Evolutionary conservation across 192 early-diverging fungal species (phyloP).

Genomic region (Ambispora gerdemannii): DNA sequence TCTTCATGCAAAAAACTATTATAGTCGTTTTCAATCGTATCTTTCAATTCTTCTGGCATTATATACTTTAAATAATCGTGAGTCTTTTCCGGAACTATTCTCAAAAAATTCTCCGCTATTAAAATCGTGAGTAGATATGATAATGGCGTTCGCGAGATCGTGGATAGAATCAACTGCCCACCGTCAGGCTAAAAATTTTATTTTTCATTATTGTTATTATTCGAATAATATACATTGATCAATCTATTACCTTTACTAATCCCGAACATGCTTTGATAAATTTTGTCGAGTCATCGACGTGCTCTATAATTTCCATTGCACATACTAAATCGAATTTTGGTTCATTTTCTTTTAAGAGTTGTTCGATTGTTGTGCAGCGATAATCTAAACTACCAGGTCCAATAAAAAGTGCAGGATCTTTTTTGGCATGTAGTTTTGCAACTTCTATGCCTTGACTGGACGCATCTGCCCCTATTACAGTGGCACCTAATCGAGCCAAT

Average conservation of each 20-base stretch:
- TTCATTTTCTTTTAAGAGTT: slow-evolving; percentile 47
- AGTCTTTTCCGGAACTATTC: slow-evolving; percentile 78
- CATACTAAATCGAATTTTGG: slow-evolving; percentile 75
- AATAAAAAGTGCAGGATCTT: slow-evolving; percentile 61
- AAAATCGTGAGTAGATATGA: slow-evolving; percentile 77
- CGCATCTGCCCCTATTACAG: slow-evolving; percentile 82
- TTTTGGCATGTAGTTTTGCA: slow-evolving; percentile 65
- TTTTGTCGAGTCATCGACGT: slow-evolving; percentile 68
- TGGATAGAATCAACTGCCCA: slow-evolving; percentile 78
- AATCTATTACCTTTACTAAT: slow-evolving; percentile 66
- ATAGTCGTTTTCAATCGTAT: slow-evolving; percentile 50
- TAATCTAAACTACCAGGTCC: slow-evolving; percentile 58
- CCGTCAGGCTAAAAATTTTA: slow-evolving; percentile 50
- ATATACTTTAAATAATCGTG: slow-evolving; percentile 86
- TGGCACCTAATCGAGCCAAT: slow-evolving; percentile 71
- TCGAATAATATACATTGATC: too few relatives aligned
- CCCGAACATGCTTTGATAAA: slow-evolving; percentile 69
- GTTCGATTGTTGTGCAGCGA: slow-evolving; percentile 68
- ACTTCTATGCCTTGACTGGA: slow-evolving; percentile 78
- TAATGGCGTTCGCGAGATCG: slow-evolving; percentile 82
- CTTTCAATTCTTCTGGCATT: slow-evolving; percentile 67
- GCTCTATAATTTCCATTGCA: slow-evolving; percentile 91
- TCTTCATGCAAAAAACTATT: slow-evolving; percentile 58
- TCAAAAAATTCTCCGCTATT: slow-evolving; percentile 75
- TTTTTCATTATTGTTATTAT: too few relatives aligned